Evolutionary conservation across 305 asterid genomes (phyloP).

Genomic region (Fraxinus angustifolia): DNA sequence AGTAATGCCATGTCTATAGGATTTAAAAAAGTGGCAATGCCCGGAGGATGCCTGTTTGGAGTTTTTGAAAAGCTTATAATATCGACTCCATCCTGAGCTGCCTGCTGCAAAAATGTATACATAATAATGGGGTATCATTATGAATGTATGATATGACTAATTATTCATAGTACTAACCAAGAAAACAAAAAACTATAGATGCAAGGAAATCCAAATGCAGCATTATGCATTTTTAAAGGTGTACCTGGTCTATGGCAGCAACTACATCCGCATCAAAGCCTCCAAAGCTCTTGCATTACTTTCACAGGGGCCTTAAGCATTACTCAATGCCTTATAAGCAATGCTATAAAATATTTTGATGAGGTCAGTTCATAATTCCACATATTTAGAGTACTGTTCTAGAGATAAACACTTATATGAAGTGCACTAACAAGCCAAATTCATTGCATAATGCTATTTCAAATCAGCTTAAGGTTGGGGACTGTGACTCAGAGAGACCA

Average conservation of each 20-base stretch:
- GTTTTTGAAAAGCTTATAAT: slow-evolving; percentile 90
- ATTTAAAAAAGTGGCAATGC: slow-evolving; percentile 91
- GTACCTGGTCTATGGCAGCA: slow-evolving; percentile 97
- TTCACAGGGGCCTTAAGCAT: too few species aligned
- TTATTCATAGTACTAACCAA: neutral
- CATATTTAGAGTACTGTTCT: neutral
- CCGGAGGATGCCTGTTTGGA: slow-evolving; percentile 96
- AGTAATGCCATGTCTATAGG: slow-evolving; percentile 96
- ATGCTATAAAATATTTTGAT: slow-evolving; percentile 37
- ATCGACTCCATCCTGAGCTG: slow-evolving; percentile 95
- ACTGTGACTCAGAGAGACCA: neutral
- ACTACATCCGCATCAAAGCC: slow-evolving; percentile 99
- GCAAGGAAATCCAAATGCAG: neutral
- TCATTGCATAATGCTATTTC: neutral
- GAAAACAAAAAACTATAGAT: neutral
- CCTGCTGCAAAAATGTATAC: slow-evolving; percentile 49
- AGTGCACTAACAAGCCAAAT: neutral
- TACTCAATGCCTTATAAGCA: slow-evolving; percentile 76
- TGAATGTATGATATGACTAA: neutral
- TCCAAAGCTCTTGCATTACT: slow-evolving; percentile 83
- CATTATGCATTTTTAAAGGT: neutral
- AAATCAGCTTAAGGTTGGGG: neutral
- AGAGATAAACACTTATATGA: neutral
- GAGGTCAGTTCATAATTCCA: slow-evolving; percentile 23
- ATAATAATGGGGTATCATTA: neutral